phyloP scores from a whole-genome alignment of 192 early-diverging fungal genomes.

The Jimgerdemannia lactiflua region DNA sequence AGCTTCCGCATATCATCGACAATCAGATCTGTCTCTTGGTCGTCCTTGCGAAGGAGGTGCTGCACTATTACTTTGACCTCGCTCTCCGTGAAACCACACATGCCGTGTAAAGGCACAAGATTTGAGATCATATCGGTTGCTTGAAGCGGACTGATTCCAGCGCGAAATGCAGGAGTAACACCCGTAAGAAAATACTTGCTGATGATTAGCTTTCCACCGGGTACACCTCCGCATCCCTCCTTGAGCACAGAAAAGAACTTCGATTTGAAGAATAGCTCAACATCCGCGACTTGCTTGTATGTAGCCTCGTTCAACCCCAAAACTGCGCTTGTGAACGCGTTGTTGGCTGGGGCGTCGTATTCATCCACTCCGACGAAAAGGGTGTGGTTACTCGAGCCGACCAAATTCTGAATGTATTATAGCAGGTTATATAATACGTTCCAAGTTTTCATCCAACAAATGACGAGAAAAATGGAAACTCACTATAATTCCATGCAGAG shows the following conservation, averaged over 20 bases:
- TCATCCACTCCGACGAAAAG: constrained; percentile 35
- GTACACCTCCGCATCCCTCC: constrained; percentile 17
- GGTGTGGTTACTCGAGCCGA: constrained; percentile 16
- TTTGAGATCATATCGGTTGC: constrained; percentile 28
- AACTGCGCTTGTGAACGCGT: constrained; percentile 20
- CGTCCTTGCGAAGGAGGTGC: constrained; percentile 24
- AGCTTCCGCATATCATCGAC: constrained; percentile 21
- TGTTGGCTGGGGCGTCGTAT: constrained; percentile 31
- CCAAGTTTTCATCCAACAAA: constrained; percentile 1
- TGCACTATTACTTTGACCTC: constrained; percentile 34
- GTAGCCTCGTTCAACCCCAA: constrained; percentile 13
- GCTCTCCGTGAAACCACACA: constrained; percentile 33
- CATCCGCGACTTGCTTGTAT: constrained; percentile 9
- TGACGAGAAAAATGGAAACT: constrained; percentile 8
- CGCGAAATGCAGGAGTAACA: constrained; percentile 27
- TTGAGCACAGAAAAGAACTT: constrained; percentile 29
- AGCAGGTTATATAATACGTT: constrained; percentile 9
- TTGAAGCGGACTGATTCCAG: constrained; percentile 25
- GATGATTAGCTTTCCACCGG: constrained; percentile 13
- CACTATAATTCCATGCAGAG: neutral
- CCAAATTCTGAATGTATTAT: constrained; percentile 22
- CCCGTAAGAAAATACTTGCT: constrained; percentile 35
- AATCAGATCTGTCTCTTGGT: constrained; percentile 19
- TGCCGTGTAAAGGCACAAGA: constrained; percentile 22
- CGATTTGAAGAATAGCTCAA: constrained; percentile 27